Conservation (phyloP, 1,139 yeast genomes). For the Kodamaea derodonti region DNA sequence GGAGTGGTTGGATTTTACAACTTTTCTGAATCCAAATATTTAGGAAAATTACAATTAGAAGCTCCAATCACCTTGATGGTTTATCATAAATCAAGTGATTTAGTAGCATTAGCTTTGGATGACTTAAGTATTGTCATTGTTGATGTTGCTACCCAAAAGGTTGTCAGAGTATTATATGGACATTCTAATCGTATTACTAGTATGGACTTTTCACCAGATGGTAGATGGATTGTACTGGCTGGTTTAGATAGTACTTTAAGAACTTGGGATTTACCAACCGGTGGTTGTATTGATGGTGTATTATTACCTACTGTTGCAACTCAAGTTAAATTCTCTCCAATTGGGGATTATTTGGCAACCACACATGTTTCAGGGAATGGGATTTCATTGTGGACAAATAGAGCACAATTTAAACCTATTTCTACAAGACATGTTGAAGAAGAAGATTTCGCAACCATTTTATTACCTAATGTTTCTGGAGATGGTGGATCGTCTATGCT, state of each 20-base stretch:
- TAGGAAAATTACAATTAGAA: conserved; percentile 66
- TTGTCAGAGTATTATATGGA: conserved; percentile 86
- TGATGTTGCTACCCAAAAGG: conserved; percentile 75
- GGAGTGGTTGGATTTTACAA: conserved; percentile 88
- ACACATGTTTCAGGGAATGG: conserved; percentile 91
- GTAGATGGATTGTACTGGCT: conserved; percentile 89
- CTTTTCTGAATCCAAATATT: conserved; percentile 65
- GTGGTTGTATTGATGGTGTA: conserved; percentile 94
- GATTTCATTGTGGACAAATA: conserved; percentile 87
- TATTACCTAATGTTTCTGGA: conserved; percentile 78
- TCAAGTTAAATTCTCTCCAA: conserved; percentile 73
- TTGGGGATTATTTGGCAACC: conserved; percentile 90
- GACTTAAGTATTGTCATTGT: conserved; percentile 80
- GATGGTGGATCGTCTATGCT: conserved; percentile 73
- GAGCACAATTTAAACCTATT: conserved; percentile 74
- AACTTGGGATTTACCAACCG: conserved; percentile 98
- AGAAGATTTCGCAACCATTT: conserved; percentile 56
- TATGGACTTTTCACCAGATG: conserved; percentile 90
- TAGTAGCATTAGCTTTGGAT: conserved; percentile 82
- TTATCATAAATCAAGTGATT: conserved; percentile 77
- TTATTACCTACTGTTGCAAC: conserved; percentile 77
- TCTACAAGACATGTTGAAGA: conserved; percentile 78
- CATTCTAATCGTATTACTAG: conserved; percentile 87
- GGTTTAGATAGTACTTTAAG: conserved; percentile 84
- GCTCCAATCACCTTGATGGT: conserved; percentile 77